A percentile compares a stretch with the other conserved stretches of the same genome.
Conservation (phyloP, 257 asterid genomes). For the Lavandula angustifolia region DNA sequence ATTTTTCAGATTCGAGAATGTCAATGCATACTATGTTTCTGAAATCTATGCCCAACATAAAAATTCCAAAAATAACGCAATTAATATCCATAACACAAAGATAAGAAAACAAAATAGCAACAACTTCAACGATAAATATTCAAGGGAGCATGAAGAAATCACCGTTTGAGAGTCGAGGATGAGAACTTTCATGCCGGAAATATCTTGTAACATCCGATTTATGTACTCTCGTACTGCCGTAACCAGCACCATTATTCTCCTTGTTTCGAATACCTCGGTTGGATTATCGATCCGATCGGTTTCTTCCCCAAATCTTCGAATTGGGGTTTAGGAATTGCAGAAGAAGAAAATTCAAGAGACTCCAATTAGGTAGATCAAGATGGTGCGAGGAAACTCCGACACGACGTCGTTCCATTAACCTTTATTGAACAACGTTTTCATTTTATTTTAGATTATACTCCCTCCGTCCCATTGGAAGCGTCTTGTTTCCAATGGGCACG, state of each 20-base stretch:
- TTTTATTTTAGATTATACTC: too few relatives aligned
- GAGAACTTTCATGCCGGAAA: conserved; percentile 97
- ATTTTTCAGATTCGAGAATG: background rate
- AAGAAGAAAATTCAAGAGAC: conserved; percentile 20
- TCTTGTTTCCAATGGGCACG: too few relatives aligned
- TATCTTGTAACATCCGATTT: conserved; percentile 87
- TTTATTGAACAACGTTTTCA: too few relatives aligned
- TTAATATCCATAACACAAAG: conserved; percentile 8
- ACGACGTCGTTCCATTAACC: conserved; percentile 32
- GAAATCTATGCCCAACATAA: conserved; percentile 4
- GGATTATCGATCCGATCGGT: conserved; percentile 36
- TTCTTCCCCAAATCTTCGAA: background rate
- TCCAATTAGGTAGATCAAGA: conserved; percentile 23
- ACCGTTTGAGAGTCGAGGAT: conserved; percentile 92
- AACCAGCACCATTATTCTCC: conserved; percentile 61
- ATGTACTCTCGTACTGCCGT: conserved; percentile 74
- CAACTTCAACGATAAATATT: background rate
- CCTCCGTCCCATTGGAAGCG: too few relatives aligned
- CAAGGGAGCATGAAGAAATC: conserved; percentile 12
- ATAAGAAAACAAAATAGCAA: background rate
- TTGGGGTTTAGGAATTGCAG: conserved; percentile 42
- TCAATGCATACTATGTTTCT: background rate
- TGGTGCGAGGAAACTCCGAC: background rate
- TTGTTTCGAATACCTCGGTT: conserved; percentile 11
- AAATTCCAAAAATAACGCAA: background rate